A percentile compares a stretch with the other conserved stretches of the same genome.
Conservation (phyloP, 441 rosid genomes). For the Brassica hybrid region DNA sequence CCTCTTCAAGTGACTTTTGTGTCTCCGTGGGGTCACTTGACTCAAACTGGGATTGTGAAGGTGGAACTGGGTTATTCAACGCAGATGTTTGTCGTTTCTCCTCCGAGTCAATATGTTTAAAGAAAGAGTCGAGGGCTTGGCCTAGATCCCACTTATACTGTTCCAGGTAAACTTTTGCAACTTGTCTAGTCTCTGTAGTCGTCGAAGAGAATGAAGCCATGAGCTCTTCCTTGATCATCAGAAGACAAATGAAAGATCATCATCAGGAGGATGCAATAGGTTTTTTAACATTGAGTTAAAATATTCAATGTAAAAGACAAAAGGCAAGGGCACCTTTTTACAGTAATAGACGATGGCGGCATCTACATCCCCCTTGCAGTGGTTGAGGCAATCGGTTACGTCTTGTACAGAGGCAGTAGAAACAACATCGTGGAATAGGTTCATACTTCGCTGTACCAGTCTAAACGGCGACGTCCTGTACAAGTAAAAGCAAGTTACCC, state of each 20-base stretch:
- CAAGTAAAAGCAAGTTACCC: not conserved
- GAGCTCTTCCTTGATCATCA: not conserved
- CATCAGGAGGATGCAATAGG: not conserved
- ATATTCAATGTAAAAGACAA: not conserved
- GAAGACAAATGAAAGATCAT: not conserved
- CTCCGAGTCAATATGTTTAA: too few species aligned
- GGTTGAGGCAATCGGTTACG: not conserved
- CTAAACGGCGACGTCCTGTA: not conserved
- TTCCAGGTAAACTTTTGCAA: not conserved
- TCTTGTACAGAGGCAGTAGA: not conserved
- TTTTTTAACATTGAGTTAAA: too few species aligned
- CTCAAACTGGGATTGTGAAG: conserved; percentile 13
- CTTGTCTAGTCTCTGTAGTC: not conserved
- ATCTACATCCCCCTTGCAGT: not conserved
- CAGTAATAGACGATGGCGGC: not conserved
- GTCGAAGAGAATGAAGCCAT: not conserved
- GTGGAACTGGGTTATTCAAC: not conserved
- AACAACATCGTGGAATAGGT: not conserved
- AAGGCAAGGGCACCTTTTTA: not conserved
- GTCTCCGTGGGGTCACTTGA: not conserved
- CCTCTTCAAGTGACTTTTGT: not conserved
- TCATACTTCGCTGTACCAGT: not conserved
- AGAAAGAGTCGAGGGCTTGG: not conserved
- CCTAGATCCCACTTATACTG: not conserved
- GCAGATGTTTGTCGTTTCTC: not conserved